phyloP scores from a whole-genome alignment of 306 rosid genomes.

The Astragalus membranaceus region DNA sequence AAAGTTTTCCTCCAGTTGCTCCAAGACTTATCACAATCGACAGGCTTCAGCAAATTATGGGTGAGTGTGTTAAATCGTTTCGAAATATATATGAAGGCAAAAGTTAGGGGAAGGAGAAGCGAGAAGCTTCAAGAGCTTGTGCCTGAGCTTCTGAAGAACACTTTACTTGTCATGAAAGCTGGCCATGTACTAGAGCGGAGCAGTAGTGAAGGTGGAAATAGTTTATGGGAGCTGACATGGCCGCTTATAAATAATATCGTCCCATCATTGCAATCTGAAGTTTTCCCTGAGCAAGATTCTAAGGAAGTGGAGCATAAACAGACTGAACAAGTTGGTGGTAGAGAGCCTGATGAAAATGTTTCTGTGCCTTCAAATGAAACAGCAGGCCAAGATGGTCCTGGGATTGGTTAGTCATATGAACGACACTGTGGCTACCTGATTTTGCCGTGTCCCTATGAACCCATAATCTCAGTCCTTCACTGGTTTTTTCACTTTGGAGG shows the following conservation, averaged over 20 bases:
- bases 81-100: constrained; percentile 67
- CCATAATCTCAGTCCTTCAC: constrained; percentile 27
- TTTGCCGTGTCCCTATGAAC: constrained; percentile 27
- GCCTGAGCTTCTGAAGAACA: constrained; percentile 88
- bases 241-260: constrained; percentile 57
- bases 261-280: constrained; percentile 70
- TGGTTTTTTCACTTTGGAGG: constrained; percentile 23
- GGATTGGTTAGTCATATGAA: constrained; percentile 38
- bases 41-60: constrained; percentile 82
- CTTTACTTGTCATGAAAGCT: constrained; percentile 73
- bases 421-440: constrained; percentile 18
- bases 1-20: constrained; percentile 74
- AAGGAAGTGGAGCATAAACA: constrained; percentile 37
- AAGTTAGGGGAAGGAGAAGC: constrained; percentile 70
- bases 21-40: constrained; percentile 47
- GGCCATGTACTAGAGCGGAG: constrained; percentile 43
- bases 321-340: constrained; percentile 36
- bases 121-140: constrained; percentile 85
- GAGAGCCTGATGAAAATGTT: constrained; percentile 33
- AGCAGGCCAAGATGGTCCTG: constrained; percentile 31
- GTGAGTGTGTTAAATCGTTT: constrained; percentile 59
- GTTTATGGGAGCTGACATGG: constrained; percentile 92
- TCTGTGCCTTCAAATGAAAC: constrained; percentile 38
- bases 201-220: constrained; percentile 52
- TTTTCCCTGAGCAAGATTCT: constrained; percentile 61